Evolutionary conservation across 352 stramenopile species (phyloP), one percentile per base, ranked within the genome.

Genomic region (Thalassiosira oceanica): DNA sequence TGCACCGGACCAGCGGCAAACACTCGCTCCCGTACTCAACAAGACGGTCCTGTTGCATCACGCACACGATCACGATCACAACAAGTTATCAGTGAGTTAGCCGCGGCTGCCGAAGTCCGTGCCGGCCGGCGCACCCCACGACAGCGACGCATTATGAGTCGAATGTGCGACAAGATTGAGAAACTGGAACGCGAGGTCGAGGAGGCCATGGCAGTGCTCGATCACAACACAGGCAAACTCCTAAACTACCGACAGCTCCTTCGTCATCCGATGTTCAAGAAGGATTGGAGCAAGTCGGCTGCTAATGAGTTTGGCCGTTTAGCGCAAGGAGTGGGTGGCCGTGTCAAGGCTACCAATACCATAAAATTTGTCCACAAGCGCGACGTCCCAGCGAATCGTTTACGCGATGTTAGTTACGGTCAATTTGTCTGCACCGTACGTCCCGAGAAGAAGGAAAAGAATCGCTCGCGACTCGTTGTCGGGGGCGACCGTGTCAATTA

Each of bases 261-360:
- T 1, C 21, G 26, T 2, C n/a, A 66, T 35, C 52, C 52, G 1
- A 44, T 46, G n/a, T 61, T 58, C 44, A 39, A 39, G 0, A 11
- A 53, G 1, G 20, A 54, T 35, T 85, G 76, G 71, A 1, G 13
- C 13, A 13, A 24, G 3, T 64, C 53, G 1, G 18, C 56, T n/a
- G 48, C 48, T 2, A 64, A 83, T 31, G 52, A 83, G 58, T 74
- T 77, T 44, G 50, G 46, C 10, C 13, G 55, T 23, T 36, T 78
- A 23, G 57, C 64, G 1, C 44, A 81, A 48, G 62, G 64, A 0
- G 16, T 64, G 20, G 46, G 41, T 1, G 26, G 24, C 3, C 4
- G 52, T 3, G 51, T 61, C n/a, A 56, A 68, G 24, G 8, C 8
- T 11, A 83, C 67, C 48, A 68, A 80, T 15, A 79, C 67, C 13